phyloP scores from a whole-genome alignment of 305 asterid genomes.

The Fraxinus baroniana region DNA sequence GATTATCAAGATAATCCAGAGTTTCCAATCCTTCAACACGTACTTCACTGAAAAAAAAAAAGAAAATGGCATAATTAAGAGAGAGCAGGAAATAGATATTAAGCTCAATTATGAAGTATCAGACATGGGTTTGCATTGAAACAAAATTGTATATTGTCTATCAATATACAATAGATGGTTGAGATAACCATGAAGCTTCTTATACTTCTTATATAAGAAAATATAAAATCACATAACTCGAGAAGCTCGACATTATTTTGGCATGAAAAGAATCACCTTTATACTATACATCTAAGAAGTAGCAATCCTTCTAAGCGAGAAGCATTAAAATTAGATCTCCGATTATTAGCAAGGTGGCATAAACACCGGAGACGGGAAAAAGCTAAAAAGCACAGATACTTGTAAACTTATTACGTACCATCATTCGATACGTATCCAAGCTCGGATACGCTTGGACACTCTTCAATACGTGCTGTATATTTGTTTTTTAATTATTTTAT shows the following conservation, averaged over 20 bases:
- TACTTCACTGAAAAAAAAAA: slow-evolving; percentile 62
- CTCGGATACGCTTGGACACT: not conserved
- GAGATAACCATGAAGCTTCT: not conserved
- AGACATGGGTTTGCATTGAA: slow-evolving; percentile 11
- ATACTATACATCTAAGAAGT: not conserved
- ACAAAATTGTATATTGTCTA: not conserved
- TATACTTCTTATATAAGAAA: not conserved
- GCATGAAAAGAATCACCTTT: slow-evolving; percentile 1
- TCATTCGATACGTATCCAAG: not conserved
- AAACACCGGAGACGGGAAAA: not conserved
- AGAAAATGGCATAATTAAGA: slow-evolving; percentile 15
- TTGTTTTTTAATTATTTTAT: too few species aligned
- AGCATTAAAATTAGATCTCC: slow-evolving; percentile 14
- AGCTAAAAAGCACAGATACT: not conserved
- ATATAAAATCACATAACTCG: not conserved
- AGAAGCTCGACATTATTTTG: slow-evolving; percentile 4
- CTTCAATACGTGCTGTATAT: not conserved
- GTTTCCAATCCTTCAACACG: slow-evolving; percentile 98
- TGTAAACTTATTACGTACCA: not conserved
- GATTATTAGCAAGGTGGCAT: not conserved
- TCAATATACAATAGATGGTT: not conserved
- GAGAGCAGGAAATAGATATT: slow-evolving; percentile 9
- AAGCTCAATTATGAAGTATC: not conserved
- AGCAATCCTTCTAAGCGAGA: not conserved
- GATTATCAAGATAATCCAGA: slow-evolving; percentile 83